Evolutionary conservation across 2,329 filamentous ascomycete species (phyloP).

Genomic region (Juglanconis oblonga): DNA sequence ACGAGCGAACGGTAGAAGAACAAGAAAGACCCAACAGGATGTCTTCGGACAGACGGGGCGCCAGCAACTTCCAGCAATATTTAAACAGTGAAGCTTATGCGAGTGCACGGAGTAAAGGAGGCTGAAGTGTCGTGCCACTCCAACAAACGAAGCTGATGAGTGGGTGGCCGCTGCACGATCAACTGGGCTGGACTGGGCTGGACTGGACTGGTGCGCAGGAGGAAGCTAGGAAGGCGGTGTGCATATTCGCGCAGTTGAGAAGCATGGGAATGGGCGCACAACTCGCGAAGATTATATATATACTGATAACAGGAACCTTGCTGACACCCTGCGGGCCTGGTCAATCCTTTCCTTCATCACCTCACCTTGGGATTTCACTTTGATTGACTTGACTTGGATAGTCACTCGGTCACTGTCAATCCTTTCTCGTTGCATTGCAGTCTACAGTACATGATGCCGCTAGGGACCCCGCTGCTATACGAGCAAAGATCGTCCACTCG

Average conservation of each 20-base stretch:
- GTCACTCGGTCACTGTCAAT: background rate
- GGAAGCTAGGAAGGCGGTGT: background rate
- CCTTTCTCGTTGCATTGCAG: too few species aligned
- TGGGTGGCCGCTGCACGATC: too few species aligned
- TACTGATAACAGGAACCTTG: background rate
- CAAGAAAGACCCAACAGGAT: background rate
- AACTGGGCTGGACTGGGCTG: too few species aligned
- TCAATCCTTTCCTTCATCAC: background rate
- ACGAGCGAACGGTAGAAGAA: background rate
- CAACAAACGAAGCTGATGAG: too few species aligned
- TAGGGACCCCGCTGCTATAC: background rate
- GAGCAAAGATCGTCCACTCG: background rate
- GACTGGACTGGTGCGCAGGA: background rate
- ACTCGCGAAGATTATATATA: background rate
- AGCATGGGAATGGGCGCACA: too few species aligned
- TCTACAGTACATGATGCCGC: too few species aligned
- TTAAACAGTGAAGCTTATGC: background rate
- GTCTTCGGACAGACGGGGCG: background rate
- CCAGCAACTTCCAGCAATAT: background rate
- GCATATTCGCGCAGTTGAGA: background rate
- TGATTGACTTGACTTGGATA: background rate
- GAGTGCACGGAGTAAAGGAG: too few species aligned
- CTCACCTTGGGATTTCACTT: background rate
- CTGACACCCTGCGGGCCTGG: background rate
- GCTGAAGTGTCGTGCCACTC: too few species aligned